Evolutionary conservation across 78 protist species (phyloP).

Genomic region (Dictyostelium brefeldianum): DNA sequence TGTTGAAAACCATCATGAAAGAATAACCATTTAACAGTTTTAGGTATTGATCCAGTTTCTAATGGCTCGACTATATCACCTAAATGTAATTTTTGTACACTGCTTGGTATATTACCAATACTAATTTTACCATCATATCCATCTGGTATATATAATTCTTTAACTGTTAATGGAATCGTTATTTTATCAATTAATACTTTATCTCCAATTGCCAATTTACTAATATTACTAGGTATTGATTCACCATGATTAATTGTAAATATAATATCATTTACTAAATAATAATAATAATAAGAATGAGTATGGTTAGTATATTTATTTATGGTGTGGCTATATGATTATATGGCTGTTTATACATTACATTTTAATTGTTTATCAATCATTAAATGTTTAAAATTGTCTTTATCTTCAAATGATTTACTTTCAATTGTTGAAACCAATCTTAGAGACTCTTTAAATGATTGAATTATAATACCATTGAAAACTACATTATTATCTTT

Average conservation of each 20-base stretch:
- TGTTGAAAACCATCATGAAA: background rate
- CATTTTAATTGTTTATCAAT: slow-evolving; percentile 6
- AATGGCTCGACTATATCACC: background rate
- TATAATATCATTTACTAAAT: background rate
- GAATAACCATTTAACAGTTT: background rate
- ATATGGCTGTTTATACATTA: too few species aligned
- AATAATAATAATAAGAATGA: too few species aligned
- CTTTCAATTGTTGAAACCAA: background rate
- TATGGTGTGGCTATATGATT: too few species aligned
- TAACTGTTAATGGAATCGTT: background rate
- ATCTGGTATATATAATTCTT: background rate
- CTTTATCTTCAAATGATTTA: background rate
- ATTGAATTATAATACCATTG: background rate
- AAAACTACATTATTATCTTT: background rate
- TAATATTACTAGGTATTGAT: background rate
- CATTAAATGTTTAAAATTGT: background rate
- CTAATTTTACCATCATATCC: background rate
- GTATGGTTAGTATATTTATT: too few species aligned
- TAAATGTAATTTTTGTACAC: background rate
- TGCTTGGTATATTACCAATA: background rate
- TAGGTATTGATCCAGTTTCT: background rate
- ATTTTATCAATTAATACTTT: background rate
- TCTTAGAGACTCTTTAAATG: background rate
- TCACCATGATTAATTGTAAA: background rate
- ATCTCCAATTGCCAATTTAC: background rate